Conservation (phyloP, 805 yeast species). For the Suhomyces tanzawaensis region DNA sequence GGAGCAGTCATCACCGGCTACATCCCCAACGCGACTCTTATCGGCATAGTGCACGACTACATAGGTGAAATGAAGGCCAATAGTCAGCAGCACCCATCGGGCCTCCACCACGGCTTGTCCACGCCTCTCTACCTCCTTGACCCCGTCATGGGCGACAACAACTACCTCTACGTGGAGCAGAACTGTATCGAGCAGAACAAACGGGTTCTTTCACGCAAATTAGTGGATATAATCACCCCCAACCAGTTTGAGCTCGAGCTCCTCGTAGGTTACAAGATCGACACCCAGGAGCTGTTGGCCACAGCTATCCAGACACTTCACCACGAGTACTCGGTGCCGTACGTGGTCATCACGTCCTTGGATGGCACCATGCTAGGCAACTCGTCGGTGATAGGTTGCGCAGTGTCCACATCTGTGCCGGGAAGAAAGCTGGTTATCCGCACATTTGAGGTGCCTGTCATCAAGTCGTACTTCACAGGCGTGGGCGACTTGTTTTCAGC, state of each 20-base stretch:
- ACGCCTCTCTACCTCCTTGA: constrained; percentile 57
- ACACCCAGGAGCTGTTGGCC: constrained; percentile 34
- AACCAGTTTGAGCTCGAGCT: constrained; percentile 87
- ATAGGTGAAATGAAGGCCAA: constrained; percentile 12
- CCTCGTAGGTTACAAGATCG: constrained; percentile 52
- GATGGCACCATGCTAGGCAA: constrained; percentile 15
- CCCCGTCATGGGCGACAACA: constrained; percentile 83
- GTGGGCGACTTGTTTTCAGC: constrained; percentile 93
- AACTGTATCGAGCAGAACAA: constrained; percentile 37
- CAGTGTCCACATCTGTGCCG: constrained; percentile 14
- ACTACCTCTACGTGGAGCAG: constrained; percentile 59
- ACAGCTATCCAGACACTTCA: constrained; percentile 52
- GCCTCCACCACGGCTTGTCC: constrained; percentile 17
- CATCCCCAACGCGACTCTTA: constrained; percentile 55
- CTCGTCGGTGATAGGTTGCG: constrained; percentile 25
- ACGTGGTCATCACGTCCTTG: constrained; percentile 69
- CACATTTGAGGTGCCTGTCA: constrained; percentile 52
- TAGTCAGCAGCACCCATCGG: not conserved
- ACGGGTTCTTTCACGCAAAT: constrained; percentile 54
- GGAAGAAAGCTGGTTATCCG: not conserved
- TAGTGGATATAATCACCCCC: constrained; percentile 79
- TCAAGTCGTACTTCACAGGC: constrained; percentile 87
- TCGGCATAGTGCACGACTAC: constrained; percentile 33
- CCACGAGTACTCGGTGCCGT: constrained; percentile 44
- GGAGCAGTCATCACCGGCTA: constrained; percentile 67